Evolutionary conservation across 345 rosid species (phyloP).

Genomic region (Clausena lansium): DNA sequence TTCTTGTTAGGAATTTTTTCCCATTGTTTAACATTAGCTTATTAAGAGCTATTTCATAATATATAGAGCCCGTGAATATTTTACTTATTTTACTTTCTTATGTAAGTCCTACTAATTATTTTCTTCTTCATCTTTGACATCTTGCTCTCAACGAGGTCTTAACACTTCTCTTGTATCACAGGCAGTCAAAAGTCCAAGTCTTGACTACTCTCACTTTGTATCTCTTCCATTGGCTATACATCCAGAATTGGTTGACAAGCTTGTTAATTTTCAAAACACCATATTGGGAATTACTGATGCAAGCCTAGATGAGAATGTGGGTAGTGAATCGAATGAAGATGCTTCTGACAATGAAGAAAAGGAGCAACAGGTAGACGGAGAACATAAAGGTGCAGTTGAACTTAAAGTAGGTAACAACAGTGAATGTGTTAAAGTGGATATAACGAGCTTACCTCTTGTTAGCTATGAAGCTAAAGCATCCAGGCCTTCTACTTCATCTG

Average conservation of each 20-base stretch:
- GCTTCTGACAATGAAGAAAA: slow-evolving; percentile 24
- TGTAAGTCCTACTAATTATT: background rate
- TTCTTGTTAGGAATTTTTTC: background rate
- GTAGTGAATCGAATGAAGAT: slow-evolving; percentile 40
- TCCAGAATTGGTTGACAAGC: slow-evolving; percentile 74
- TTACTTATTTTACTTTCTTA: background rate
- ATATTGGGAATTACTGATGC: slow-evolving; percentile 42
- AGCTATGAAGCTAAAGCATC: slow-evolving; percentile 64
- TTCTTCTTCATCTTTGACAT: background rate
- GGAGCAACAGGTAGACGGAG: slow-evolving; percentile 24
- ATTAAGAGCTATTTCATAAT: background rate
- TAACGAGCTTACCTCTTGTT: slow-evolving; percentile 52
- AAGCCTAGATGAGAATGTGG: slow-evolving; percentile 23
- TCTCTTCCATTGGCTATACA: slow-evolving; percentile 90
- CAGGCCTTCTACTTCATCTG: slow-evolving; percentile 43
- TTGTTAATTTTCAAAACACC: slow-evolving; percentile 63
- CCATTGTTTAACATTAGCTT: background rate
- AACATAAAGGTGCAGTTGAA: slow-evolving; percentile 36
- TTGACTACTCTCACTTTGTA: slow-evolving; percentile 83
- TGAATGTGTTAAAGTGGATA: slow-evolving; percentile 47
- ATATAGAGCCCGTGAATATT: background rate
- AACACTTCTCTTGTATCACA: slow-evolving; percentile 20
- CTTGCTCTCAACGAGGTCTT: background rate
- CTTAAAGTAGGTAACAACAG: slow-evolving; percentile 47
- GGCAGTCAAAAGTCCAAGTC: slow-evolving; percentile 64